These are phyloP conservation scores for Tuber indicum DNA, from an alignment of 495 filamentous ascomycete species.

Conservation along the genomic window DNA sequence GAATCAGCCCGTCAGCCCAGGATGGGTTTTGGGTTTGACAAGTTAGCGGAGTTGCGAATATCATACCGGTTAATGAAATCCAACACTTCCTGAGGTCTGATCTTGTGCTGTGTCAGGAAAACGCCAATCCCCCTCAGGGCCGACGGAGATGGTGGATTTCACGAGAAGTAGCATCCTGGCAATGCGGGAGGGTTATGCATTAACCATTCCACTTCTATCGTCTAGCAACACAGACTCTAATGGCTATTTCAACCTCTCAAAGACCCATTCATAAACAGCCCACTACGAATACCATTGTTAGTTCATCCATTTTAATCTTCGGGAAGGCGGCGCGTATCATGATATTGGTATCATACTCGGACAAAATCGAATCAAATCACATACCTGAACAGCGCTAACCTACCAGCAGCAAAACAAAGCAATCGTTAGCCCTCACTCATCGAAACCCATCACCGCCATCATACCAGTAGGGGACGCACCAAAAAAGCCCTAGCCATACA, in stretches of 20 bases:
- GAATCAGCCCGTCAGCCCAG: too few species aligned
- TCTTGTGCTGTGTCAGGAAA: too few species aligned
- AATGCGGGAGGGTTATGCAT: not conserved
- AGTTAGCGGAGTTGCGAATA: too few species aligned
- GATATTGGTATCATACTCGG: not conserved
- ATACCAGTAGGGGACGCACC: conserved; percentile 55
- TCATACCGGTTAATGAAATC: too few species aligned
- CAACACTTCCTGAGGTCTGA: too few species aligned
- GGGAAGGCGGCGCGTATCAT: not conserved
- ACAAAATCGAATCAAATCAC: conserved; percentile 22
- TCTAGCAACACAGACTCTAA: not conserved
- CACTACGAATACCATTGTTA: conserved; percentile 50
- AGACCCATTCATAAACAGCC: conserved; percentile 79
- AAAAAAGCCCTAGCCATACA: conserved; percentile 75
- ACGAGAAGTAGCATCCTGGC: too few species aligned
- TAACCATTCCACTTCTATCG: not conserved
- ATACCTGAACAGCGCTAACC: conserved; percentile 50
- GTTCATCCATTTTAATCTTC: not conserved
- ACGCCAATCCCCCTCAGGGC: too few species aligned
- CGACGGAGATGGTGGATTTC: too few species aligned
- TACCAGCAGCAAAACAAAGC: conserved; percentile 2
- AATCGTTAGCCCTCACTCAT: conserved; percentile 9
- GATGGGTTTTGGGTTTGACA: too few species aligned
- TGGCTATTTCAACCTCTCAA: conserved; percentile 43
- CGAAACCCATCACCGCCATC: not conserved